phyloP scores from a whole-genome alignment of 148 eudicot genomes.

The Rhododendron ovatum region DNA sequence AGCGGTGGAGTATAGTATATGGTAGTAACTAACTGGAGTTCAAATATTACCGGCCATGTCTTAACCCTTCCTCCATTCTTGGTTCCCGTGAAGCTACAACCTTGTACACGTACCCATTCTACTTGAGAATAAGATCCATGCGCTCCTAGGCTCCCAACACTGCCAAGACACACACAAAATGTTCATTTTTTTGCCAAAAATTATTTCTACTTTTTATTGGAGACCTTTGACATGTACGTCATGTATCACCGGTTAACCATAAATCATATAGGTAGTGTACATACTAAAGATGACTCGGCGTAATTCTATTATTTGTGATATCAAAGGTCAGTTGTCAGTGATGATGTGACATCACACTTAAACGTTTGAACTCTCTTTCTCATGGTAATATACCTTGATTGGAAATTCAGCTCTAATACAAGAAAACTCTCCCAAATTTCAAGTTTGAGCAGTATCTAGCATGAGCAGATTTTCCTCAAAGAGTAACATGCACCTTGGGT shows the following conservation, averaged over 20 bases:
- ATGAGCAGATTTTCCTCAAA: no score
- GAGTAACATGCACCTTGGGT: no score
- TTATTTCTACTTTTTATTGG: not conserved
- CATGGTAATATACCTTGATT: no score
- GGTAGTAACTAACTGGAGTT: no score
- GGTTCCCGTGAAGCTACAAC: conserved; percentile 35
- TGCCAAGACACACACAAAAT: not conserved
- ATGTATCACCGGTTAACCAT: not conserved
- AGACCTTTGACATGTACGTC: not conserved
- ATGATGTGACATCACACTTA: not conserved
- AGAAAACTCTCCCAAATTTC: no score
- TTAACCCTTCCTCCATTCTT: conserved; percentile 40
- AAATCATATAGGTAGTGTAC: not conserved
- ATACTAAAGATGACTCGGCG: no score
- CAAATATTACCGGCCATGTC: conserved; percentile 31
- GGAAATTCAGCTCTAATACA: no score
- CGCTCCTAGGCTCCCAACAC: conserved; percentile 49
- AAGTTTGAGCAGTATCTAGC: no score
- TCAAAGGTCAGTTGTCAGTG: not conserved
- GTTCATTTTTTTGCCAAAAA: not conserved
- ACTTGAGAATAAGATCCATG: conserved; percentile 19
- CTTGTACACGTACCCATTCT: conserved; percentile 17
- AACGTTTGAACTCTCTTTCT: no score
- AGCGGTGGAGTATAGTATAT: no score
- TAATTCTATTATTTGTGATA: no score